Percentiles rank a stretch among this genome's conserved stretches.
These are phyloP conservation scores for Tolypocladium inflatum DNA, from an alignment of 2,329 filamentous ascomycete species.

Conservation along the genomic window DNA sequence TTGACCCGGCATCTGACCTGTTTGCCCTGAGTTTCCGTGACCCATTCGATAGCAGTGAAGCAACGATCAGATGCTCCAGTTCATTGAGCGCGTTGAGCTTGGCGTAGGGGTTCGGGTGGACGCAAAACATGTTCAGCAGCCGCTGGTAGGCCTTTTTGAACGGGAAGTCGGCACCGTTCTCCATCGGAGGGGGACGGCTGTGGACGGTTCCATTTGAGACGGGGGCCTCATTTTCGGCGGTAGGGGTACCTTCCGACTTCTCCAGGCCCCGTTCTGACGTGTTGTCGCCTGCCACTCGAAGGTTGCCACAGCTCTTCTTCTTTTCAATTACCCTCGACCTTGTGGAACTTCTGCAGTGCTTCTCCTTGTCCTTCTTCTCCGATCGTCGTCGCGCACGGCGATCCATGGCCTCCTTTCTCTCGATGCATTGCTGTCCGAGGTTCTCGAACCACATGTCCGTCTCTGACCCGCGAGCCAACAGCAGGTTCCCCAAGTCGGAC, in stretches of 20 bases:
- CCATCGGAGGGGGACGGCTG: conserved; percentile 6
- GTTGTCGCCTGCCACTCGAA: conserved; percentile 41
- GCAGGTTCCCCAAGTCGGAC: conserved; percentile 78
- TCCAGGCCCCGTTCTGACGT: conserved; percentile 26
- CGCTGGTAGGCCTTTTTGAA: conserved; percentile 73
- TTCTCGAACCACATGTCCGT: conserved; percentile 81
- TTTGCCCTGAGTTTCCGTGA: conserved; percentile 25
- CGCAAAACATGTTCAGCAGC: conserved; percentile 76
- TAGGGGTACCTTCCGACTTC: conserved; percentile 24
- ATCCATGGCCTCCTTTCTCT: conserved; percentile 48
- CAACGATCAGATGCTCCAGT: conserved; percentile 71
- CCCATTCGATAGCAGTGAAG: conserved; percentile 44
- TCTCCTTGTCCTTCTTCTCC: conserved; percentile 32
- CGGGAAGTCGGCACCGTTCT: conserved; percentile 51
- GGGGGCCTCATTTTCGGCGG: conserved; percentile 31
- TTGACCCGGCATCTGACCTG: conserved; percentile 25
- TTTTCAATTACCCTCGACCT: conserved; percentile 49
- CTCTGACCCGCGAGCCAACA: conserved; percentile 84
- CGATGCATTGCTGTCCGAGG: conserved; percentile 56
- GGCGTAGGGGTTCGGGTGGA: conserved; percentile 76
- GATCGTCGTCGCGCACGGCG: conserved; percentile 31
- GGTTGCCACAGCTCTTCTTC: conserved; percentile 59
- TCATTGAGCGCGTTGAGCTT: conserved; percentile 81
- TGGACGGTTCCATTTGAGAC: conserved; percentile 10
- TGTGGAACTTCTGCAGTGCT: conserved; percentile 28